Conservation (phyloP, 1,284 basidiomycete species). For the Ustilago cynodontis region DNA sequence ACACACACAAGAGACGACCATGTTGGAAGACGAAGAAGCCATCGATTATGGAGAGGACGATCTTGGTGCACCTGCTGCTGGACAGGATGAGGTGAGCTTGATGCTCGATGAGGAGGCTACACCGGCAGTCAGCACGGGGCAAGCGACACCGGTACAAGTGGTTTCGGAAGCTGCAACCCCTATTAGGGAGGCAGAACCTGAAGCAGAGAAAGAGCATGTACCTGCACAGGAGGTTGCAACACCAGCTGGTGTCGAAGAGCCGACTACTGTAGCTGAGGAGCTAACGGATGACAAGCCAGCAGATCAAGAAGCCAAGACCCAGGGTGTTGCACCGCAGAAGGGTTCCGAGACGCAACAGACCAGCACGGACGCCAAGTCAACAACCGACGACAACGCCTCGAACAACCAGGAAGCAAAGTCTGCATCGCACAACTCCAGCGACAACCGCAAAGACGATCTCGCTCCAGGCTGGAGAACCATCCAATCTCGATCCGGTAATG, state of each 20-base stretch:
- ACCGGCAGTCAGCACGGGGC: neutral
- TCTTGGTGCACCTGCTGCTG: slow-evolving; percentile 18
- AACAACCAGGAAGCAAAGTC: too few relatives aligned
- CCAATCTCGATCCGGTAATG: slow-evolving; percentile 28
- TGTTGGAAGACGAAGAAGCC: slow-evolving; percentile 52
- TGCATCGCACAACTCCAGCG: neutral
- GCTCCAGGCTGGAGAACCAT: slow-evolving; percentile 39
- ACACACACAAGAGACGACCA: neutral
- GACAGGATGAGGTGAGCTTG: slow-evolving; percentile 41
- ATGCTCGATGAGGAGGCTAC: slow-evolving; percentile 22
- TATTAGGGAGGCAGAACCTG: neutral
- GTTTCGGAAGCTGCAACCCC: neutral
- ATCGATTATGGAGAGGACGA: slow-evolving; percentile 54
- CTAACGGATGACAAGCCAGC: neutral
- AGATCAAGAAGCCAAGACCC: neutral
- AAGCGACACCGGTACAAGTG: neutral
- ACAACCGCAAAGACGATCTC: neutral
- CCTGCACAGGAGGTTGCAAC: neutral
- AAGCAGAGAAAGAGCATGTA: neutral
- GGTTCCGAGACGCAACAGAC: neutral
- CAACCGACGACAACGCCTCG: neutral
- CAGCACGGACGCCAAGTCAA: slow-evolving; percentile 1
- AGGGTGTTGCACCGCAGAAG: neutral
- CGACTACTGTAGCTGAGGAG: neutral
- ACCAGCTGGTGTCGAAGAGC: neutral